Percentiles rank a stretch among this genome's conserved stretches.
These are phyloP conservation scores for Globisporangium abappressorium DNA, from an alignment of 352 stramenopile genomes.

Conservation along the genomic window DNA sequence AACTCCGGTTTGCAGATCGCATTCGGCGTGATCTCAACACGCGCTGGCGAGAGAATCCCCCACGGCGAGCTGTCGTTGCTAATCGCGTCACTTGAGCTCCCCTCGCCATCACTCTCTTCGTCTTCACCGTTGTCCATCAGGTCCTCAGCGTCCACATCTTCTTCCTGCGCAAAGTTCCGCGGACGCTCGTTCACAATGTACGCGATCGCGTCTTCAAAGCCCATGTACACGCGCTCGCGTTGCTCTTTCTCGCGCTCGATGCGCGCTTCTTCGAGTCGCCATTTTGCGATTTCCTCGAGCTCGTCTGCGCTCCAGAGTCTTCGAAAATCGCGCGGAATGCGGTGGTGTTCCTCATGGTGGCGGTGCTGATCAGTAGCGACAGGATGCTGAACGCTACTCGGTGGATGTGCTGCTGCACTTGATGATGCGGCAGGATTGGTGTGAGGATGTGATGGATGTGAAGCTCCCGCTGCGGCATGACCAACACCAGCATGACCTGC, in stretches of 20 bases:
- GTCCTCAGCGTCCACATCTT: conserved; percentile 60
- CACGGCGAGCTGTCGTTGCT: conserved; percentile 45
- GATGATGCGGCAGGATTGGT: background rate
- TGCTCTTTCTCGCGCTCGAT: conserved; percentile 49
- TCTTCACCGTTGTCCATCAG: conserved; percentile 74
- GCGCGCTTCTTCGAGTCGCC: conserved; percentile 51
- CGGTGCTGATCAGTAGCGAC: background rate
- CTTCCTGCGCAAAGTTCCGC: conserved; percentile 43
- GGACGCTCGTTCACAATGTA: conserved; percentile 72
- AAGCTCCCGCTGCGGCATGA: background rate
- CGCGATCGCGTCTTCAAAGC: conserved; percentile 68
- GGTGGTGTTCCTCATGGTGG: conserved; percentile 13
- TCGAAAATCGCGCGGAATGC: conserved; percentile 59
- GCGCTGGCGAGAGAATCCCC: conserved; percentile 43
- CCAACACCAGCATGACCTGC: conserved; percentile 11
- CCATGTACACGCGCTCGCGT: conserved; percentile 56
- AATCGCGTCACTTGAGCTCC: background rate
- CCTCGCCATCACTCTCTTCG: conserved; percentile 26
- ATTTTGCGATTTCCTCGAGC: conserved; percentile 39
- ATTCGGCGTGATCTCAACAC: conserved; percentile 59
- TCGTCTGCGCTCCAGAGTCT: conserved; percentile 66
- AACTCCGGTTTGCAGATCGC: conserved; percentile 48
- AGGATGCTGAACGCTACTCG: conserved; percentile 9
- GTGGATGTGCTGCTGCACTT: background rate
- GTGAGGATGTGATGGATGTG: background rate